Evolutionary conservation across 495 filamentous ascomycete genomes (phyloP), one percentile per base, ranked within the genome.

Genomic region (Daldinia bambusicola): DNA sequence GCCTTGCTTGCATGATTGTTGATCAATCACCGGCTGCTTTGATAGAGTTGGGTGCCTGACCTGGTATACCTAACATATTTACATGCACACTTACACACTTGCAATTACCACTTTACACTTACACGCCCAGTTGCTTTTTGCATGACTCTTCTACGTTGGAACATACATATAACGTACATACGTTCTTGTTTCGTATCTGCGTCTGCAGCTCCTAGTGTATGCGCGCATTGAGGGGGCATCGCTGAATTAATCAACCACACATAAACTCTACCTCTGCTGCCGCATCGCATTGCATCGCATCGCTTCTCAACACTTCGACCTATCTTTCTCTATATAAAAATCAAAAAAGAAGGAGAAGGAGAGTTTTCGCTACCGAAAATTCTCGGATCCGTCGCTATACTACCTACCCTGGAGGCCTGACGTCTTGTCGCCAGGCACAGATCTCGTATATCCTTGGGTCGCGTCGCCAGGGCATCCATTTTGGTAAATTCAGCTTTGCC

Each of bases 1-100:
- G 14, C 16, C 40, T 59, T 65, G 13, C 38, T 55, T 53, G 57
- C 66, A 63, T 67, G 72, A 66, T 74, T 74, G 72, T 77, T 73
- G 69, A 71, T 76, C 71, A 70, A 71, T 76, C 67, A 38, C 51
- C 37, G 18, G 55, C 22, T 37, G 38, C 60, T 22, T 70, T 52
- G 56, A 45, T 57, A 64, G 18, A 57, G n/a, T 63, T 40, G 52
- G 53, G 59, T 55, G 26, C 66, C 40, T 45, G 36, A 55, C 52
- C 52, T 36, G 32, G 52, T 57, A 30, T 40, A 22, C 55, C 9
- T 40, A 57, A 53, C 50, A 30, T 53, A 14, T 53, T 8, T 18
- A 14, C 13, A 43, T 2, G 1, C 12, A n/a, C 26, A 26, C 26
- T 26, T 14, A 43, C 40, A 43, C 16, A 43, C 40, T 26, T 26